Evolutionary conservation across 148 eudicot species (phyloP).

Genomic region (Nepenthes gracilis): DNA sequence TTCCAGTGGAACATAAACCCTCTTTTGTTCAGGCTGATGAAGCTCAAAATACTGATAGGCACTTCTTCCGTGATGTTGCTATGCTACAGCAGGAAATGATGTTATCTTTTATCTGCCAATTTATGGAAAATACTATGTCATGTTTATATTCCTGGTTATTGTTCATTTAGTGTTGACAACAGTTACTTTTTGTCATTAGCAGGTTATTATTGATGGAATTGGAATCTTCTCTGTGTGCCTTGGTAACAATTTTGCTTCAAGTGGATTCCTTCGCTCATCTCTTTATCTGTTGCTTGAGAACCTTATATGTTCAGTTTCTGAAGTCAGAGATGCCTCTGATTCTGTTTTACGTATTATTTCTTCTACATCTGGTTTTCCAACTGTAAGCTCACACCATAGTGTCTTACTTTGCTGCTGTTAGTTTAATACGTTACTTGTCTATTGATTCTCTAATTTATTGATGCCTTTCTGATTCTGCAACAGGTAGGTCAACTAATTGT

Average conservation of each 20-base stretch:
- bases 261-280: slow-evolving; percentile 79
- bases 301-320: slow-evolving; percentile 64
- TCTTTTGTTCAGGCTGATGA: slow-evolving; percentile 33
- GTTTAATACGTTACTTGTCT: background rate
- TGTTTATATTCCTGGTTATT: slow-evolving; percentile 1
- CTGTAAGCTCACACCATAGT: slow-evolving; percentile 32
- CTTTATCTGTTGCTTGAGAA: slow-evolving; percentile 83
- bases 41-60: slow-evolving; percentile 32
- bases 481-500: slow-evolving; percentile 92
- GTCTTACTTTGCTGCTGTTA: slow-evolving; percentile 3
- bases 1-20: slow-evolving; percentile 46
- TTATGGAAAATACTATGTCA: slow-evolving; percentile 1
- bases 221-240: slow-evolving; percentile 77
- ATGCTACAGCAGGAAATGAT: slow-evolving; percentile 61
- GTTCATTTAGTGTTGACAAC: slow-evolving; percentile 6
- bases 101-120: slow-evolving; percentile 8
- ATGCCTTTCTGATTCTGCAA: slow-evolving; percentile 5
- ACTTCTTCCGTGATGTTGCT: slow-evolving; percentile 69
- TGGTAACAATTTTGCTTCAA: slow-evolving; percentile 51
- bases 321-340: slow-evolving; percentile 71
- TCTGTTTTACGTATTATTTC: slow-evolving; percentile 64
- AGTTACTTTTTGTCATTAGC: slow-evolving; percentile 18
- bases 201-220: slow-evolving; percentile 85
- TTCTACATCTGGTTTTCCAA: slow-evolving; percentile 53
- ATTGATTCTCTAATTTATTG: background rate